Conservation (phyloP, 805 yeast species). For the Lachancea fermentati region DNA sequence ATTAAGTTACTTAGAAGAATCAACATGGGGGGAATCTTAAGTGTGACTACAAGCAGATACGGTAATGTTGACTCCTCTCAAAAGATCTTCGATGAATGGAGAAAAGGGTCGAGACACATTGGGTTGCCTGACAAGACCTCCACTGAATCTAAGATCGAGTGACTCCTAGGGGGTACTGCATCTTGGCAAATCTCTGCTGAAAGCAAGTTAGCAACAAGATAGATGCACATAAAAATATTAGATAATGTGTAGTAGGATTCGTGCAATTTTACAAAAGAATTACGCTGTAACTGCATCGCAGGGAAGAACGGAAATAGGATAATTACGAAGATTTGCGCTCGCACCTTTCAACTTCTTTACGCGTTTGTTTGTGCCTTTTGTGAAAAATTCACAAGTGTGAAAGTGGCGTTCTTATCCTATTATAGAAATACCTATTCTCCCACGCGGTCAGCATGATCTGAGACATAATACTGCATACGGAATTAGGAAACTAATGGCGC, state of each 20-base stretch:
- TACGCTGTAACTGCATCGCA: not conserved
- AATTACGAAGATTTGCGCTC: not conserved
- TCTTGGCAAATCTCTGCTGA: too few relatives aligned
- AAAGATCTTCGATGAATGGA: conserved; percentile 20
- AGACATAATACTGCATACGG: not conserved
- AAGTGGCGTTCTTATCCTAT: too few relatives aligned
- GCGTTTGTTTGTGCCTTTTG: not conserved
- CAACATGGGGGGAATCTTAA: conserved; percentile 25
- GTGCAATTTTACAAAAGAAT: too few relatives aligned
- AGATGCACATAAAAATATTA: not conserved
- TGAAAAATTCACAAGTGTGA: too few relatives aligned
- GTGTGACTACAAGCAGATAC: conserved; percentile 31
- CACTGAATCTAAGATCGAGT: not conserved
- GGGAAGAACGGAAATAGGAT: not conserved
- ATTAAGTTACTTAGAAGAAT: conserved; percentile 21
- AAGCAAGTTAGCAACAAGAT: too few relatives aligned
- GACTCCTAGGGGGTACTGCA: too few relatives aligned
- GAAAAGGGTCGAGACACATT: not conserved
- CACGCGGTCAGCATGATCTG: too few relatives aligned
- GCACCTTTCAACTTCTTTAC: not conserved
- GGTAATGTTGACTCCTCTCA: conserved; percentile 28
- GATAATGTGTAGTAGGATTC: not conserved
- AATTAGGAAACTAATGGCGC: not conserved
- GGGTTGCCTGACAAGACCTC: not conserved
- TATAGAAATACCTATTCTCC: too few relatives aligned